These are phyloP conservation scores for Solanum peruvianum DNA, from an alignment of 257 asterid genomes.

Conservation along the genomic window DNA sequence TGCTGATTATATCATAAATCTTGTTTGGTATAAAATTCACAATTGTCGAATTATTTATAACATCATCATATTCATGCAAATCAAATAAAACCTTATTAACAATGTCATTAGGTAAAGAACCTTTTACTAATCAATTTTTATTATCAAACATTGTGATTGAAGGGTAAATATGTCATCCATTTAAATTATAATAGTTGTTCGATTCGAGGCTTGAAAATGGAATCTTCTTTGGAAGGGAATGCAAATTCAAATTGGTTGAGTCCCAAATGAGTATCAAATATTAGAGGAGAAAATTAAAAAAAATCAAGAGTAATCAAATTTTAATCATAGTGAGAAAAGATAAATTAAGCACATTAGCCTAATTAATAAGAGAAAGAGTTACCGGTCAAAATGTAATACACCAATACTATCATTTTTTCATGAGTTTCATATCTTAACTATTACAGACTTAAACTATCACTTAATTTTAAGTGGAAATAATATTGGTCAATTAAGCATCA, in stretches of 20 bases:
- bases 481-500: too few species aligned
- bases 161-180: fast-evolving
- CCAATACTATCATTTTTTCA: background rate
- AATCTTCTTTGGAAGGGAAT: background rate
- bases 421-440: too few species aligned
- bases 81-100: background rate
- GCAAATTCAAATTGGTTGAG: background rate
- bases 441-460: background rate
- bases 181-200: background rate
- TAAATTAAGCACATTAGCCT: background rate
- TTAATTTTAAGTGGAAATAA: too few species aligned
- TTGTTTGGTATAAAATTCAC: too few species aligned
- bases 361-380: background rate
- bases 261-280: fast-evolving
- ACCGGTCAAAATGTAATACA: background rate
- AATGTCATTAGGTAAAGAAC: background rate
- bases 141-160: background rate
- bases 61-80: background rate
- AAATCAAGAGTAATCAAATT: background rate
- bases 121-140: background rate
- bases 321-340: background rate
- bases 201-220: background rate
- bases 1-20: background rate
- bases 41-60: too few species aligned
- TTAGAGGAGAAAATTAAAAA: background rate